These are phyloP conservation scores for Mycena galopus DNA, from an alignment of 768 basidiomycete species.

Conservation along the genomic window DNA sequence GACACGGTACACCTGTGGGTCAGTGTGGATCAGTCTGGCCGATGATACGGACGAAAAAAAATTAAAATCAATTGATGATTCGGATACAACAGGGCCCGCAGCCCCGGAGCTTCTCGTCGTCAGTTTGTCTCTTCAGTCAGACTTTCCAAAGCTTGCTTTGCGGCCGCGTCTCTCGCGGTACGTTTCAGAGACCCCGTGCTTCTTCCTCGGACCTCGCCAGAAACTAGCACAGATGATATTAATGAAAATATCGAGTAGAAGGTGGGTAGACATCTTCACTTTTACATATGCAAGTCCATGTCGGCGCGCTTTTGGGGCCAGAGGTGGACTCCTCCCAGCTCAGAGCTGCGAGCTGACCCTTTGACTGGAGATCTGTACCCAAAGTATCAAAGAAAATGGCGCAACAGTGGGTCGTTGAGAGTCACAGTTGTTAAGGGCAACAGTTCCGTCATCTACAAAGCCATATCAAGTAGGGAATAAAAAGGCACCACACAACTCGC, in stretches of 20 bases:
- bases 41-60: constrained; percentile 21
- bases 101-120: constrained; percentile 7
- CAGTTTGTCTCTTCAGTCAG: constrained; percentile 45
- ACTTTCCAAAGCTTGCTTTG: constrained; percentile 58
- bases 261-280: constrained; percentile 51
- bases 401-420: not conserved
- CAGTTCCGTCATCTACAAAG: constrained; percentile 35
- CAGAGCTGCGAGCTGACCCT: constrained; percentile 55
- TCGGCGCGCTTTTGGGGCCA: constrained; percentile 59
- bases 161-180: constrained; percentile 60
- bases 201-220: constrained; percentile 60
- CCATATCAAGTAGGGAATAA: constrained; percentile 8
- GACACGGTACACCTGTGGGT: constrained; percentile 23
- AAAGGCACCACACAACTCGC: constrained; percentile 6
- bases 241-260: constrained; percentile 22
- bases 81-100: constrained; percentile 16
- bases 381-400: constrained; percentile 8
- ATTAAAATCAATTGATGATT: constrained; percentile 28
- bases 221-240: constrained; percentile 54
- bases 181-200: constrained; percentile 67
- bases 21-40: constrained; percentile 27
- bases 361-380: constrained; percentile 66
- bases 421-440: constrained; percentile 59
- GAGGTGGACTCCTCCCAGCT: constrained; percentile 66
- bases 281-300: constrained; percentile 73